These are phyloP conservation scores for Cordyceps militaris DNA, from an alignment of 2,329 filamentous ascomycete genomes.

Conservation along the genomic window DNA sequence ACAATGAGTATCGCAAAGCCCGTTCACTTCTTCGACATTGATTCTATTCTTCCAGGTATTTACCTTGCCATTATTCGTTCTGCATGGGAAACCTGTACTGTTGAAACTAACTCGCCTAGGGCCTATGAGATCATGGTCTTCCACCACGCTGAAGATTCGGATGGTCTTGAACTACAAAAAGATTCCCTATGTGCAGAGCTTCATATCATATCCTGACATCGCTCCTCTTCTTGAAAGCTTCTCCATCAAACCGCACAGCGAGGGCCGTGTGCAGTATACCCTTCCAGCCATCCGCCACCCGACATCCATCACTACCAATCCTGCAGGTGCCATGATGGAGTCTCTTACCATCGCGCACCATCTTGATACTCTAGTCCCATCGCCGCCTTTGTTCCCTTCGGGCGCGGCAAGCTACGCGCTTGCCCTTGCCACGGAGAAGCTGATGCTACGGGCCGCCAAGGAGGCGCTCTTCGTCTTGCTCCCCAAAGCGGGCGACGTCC, in stretches of 20 bases:
- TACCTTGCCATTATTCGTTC: neutral
- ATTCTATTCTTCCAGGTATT: neutral
- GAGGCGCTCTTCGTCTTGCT: neutral
- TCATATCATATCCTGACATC: neutral
- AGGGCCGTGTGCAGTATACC: neutral
- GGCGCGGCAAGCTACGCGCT: neutral
- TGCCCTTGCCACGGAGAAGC: neutral
- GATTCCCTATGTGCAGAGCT: neutral
- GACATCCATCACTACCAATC: neutral
- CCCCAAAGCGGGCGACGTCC: neutral
- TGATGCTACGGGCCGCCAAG: neutral
- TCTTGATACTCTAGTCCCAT: neutral
- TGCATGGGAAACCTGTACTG: neutral
- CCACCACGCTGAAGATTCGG: neutral
- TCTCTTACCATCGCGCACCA: neutral
- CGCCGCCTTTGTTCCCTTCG: neutral
- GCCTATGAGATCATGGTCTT: neutral
- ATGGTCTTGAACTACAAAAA: neutral
- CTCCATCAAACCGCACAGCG: neutral
- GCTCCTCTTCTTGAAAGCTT: neutral
- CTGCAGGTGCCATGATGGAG: neutral
- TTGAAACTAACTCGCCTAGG: neutral
- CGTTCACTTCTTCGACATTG: neutral
- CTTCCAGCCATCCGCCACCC: neutral
- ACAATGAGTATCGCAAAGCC: neutral